A percentile compares a stretch with the other conserved stretches of the same genome.
phyloP scores from a whole-genome alignment of 768 basidiomycete species.

The Pholiota microspora region DNA sequence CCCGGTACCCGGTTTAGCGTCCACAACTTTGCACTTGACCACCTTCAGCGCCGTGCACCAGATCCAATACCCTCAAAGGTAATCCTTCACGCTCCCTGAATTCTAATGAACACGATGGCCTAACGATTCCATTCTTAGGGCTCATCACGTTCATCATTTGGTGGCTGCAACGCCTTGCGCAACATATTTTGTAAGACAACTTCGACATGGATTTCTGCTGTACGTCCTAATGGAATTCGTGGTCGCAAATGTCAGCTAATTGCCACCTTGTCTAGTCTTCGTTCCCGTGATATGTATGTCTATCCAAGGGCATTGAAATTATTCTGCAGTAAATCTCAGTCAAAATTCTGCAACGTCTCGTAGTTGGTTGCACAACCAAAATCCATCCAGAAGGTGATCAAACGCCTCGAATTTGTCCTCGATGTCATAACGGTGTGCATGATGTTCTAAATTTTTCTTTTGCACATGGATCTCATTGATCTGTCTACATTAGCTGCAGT shows the following conservation, averaged over 20 bases:
- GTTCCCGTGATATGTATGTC: constrained; percentile 23
- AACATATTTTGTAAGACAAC: not conserved
- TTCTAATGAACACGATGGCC: not conserved
- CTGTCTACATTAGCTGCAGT: constrained; percentile 40
- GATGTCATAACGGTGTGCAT: constrained; percentile 58
- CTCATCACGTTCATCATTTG: not conserved
- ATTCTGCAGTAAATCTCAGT: not conserved
- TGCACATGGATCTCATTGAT: not conserved
- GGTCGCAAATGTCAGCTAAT: not conserved
- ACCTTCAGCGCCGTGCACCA: not conserved
- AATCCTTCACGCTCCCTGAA: not conserved
- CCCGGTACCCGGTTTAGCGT: not conserved
- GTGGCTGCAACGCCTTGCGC: not conserved
- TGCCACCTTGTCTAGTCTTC: constrained; percentile 16
- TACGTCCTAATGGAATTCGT: not conserved
- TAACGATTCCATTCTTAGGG: not conserved
- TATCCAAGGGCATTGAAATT: not conserved
- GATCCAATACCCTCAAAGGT: not conserved
- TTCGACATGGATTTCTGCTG: constrained; percentile 16
- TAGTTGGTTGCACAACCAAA: constrained; percentile 62
- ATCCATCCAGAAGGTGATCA: constrained; percentile 52
- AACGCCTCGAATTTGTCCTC: constrained; percentile 57
- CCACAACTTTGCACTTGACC: constrained; percentile 5
- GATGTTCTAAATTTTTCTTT: not conserved
- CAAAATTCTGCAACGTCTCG: not conserved